Evolutionary conservation across 345 rosid species (phyloP).

Genomic region (Eucalyptus microcorys): DNA sequence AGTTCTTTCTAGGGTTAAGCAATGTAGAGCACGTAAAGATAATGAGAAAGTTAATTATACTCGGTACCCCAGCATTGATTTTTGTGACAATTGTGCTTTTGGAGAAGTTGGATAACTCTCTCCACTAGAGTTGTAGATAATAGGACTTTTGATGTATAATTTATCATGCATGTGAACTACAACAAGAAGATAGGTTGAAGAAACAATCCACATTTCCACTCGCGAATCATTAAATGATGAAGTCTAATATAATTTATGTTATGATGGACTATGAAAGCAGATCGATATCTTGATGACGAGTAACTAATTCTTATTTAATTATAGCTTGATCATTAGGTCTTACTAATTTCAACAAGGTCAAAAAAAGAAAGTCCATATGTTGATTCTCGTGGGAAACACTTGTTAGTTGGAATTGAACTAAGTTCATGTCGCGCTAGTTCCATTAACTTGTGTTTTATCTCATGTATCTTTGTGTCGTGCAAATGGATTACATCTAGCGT

Average conservation of each 20-base stretch:
- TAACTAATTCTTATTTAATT: neutral
- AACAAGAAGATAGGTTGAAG: neutral
- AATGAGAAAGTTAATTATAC: neutral
- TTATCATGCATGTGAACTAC: neutral
- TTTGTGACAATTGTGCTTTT: neutral
- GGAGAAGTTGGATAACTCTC: neutral
- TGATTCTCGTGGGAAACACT: neutral
- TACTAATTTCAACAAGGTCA: neutral
- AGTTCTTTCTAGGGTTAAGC: neutral
- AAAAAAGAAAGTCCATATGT: neutral
- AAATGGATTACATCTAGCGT: neutral
- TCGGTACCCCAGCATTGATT: neutral
- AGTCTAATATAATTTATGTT: neutral
- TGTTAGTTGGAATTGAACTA: neutral
- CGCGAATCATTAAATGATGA: neutral
- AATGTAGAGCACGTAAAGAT: neutral
- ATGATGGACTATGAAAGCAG: neutral
- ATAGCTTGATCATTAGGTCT: neutral
- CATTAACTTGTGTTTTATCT: neutral
- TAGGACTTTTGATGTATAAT: neutral
- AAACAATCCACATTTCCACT: neutral
- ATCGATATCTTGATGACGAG: neutral
- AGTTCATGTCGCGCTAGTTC: neutral
- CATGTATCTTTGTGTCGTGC: neutral
- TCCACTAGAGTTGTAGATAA: neutral